A percentile compares a stretch with the other conserved stretches of the same genome.
Evolutionary conservation across 1,139 yeast genomes (phyloP).

Genomic region (Lodderomyces parapsilosis): DNA sequence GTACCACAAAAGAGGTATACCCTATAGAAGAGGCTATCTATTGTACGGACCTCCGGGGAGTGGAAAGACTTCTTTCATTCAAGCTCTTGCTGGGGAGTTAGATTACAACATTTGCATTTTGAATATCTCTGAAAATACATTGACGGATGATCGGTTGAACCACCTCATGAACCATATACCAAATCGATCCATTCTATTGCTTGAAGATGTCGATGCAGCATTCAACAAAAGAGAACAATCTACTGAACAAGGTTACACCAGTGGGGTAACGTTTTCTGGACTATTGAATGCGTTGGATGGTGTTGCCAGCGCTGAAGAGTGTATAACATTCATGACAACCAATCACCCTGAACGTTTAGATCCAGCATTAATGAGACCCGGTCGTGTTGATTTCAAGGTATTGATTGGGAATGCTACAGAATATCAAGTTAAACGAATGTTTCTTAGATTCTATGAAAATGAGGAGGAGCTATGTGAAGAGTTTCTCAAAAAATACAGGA

Average conservation of each 20-base stretch:
- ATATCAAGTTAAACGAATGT: constrained; percentile 80
- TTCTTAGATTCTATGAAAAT: constrained; percentile 78
- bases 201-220: constrained; percentile 97
- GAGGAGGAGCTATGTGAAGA: constrained; percentile 57
- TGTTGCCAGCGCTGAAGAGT: constrained; percentile 97
- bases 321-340: constrained; percentile 96
- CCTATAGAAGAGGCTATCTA: constrained; percentile 92
- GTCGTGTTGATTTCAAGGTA: constrained; percentile 85
- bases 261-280: constrained; percentile 96
- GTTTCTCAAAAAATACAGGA: constrained; percentile 55
- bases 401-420: constrained; percentile 82
- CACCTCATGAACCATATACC: constrained; percentile 97
- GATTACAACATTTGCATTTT: constrained; percentile 94
- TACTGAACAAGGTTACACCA: constrained; percentile 68
- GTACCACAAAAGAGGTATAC: constrained; percentile 96
- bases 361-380: constrained; percentile 86
- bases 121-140: constrained; percentile 83
- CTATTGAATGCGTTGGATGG: constrained; percentile 93
- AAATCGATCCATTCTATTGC: constrained; percentile 73
- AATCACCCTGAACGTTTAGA: constrained; percentile 94
- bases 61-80: constrained; percentile 94
- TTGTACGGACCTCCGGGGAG: constrained; percentile 98
- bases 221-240: constrained; percentile 79
- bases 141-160: constrained; percentile 91
- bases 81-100: constrained; percentile 93